phyloP scores from a whole-genome alignment of 2,329 filamentous ascomycete species.

The Aureobasidium namibiae region DNA sequence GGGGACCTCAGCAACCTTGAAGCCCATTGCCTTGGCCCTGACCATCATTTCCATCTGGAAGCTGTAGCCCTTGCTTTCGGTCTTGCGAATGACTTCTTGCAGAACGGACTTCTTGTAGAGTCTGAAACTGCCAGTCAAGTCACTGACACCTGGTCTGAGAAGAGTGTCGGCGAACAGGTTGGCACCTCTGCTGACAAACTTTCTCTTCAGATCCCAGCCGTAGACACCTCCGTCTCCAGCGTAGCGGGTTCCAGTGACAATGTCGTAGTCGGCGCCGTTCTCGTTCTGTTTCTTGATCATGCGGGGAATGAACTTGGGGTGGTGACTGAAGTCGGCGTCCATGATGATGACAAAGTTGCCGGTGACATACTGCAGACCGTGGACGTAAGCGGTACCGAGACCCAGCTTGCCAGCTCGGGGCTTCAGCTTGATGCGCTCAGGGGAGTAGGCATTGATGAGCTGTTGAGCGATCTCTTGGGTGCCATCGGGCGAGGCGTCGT shows the following conservation, averaged over 20 bases:
- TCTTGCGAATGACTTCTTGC: conserved; percentile 81
- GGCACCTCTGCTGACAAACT: conserved; percentile 72
- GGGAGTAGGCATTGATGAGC: conserved; percentile 73
- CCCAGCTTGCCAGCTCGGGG: conserved; percentile 89
- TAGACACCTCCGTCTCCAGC: conserved; percentile 78
- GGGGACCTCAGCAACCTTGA: conserved; percentile 86
- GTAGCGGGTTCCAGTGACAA: conserved; percentile 93
- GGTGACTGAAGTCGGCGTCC: conserved; percentile 98
- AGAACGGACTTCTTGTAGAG: conserved; percentile 88
- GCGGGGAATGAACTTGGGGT: conserved; percentile 95
- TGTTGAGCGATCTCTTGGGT: conserved; percentile 86
- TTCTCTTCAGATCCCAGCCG: conserved; percentile 85
- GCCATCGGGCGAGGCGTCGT: conserved; percentile 94
- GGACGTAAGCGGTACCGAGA: conserved; percentile 93
- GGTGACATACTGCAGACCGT: conserved; percentile 79
- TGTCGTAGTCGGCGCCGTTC: conserved; percentile 77
- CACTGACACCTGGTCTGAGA: conserved; percentile 84
- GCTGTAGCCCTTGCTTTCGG: conserved; percentile 92
- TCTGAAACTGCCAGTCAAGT: conserved; percentile 89
- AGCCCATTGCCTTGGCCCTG: conserved; percentile 90
- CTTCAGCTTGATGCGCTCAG: conserved; percentile 72
- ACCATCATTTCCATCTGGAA: conserved; percentile 99
- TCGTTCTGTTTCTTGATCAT: conserved; percentile 79
- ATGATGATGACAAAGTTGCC: conserved; percentile 99
- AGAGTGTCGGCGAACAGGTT: conserved; percentile 96